These are phyloP conservation scores for Sarcodon aspratus DNA, from an alignment of 768 basidiomycete genomes.

Conservation along the genomic window DNA sequence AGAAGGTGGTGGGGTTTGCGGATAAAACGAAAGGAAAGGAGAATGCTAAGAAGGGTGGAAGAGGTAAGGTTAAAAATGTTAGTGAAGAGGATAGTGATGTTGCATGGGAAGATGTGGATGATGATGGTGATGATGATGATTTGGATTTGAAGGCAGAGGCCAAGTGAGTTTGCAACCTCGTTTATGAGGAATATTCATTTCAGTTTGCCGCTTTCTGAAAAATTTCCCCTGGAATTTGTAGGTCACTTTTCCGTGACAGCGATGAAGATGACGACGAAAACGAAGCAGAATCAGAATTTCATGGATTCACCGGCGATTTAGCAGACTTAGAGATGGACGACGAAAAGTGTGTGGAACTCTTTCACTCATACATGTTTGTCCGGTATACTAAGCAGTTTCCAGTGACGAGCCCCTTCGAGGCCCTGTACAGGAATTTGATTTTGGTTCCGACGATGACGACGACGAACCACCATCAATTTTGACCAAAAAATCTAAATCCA, in stretches of 20 bases:
- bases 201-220: background rate
- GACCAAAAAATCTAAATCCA: slow-evolving; percentile 36
- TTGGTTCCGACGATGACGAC: slow-evolving; percentile 51
- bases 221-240: slow-evolving; percentile 7
- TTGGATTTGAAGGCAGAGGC: slow-evolving; percentile 29
- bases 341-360: slow-evolving; percentile 31
- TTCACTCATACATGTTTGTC: background rate
- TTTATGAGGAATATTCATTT: slow-evolving; percentile 1
- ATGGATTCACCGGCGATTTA: slow-evolving; percentile 29
- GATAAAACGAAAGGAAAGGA: slow-evolving; percentile 6
- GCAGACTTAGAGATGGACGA: slow-evolving; percentile 38
- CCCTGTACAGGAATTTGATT: slow-evolving; percentile 48
- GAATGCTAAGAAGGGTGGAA: slow-evolving; percentile 13
- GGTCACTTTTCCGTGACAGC: slow-evolving; percentile 35
- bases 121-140: slow-evolving; percentile 38
- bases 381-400: slow-evolving; percentile 6
- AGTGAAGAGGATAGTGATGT: slow-evolving; percentile 25
- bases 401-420: slow-evolving; percentile 43
- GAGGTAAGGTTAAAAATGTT: slow-evolving; percentile 4
- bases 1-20: slow-evolving; percentile 8
- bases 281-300: slow-evolving; percentile 21
- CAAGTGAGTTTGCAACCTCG: slow-evolving; percentile 21
- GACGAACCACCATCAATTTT: slow-evolving; percentile 16
- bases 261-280: slow-evolving; percentile 22
- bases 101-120: slow-evolving; percentile 56